phyloP scores from a whole-genome alignment of 148 eudicot genomes.

The Fagopyrum homotropicum region DNA sequence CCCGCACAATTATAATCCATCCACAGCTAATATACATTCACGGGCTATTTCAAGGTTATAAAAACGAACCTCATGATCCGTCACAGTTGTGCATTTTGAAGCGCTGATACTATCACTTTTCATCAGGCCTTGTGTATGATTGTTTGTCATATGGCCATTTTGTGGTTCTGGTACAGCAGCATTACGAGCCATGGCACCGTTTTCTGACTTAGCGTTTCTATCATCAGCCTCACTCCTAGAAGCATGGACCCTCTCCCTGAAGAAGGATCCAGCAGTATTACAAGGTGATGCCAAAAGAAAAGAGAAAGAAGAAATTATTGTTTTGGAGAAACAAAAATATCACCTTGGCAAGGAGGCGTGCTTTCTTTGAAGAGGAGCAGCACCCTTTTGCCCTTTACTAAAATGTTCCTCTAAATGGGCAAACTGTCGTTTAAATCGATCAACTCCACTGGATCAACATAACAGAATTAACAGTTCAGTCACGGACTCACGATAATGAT shows the following conservation, averaged over 20 bases:
- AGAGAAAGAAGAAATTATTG: not conserved
- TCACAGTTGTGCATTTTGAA: conserved; percentile 42
- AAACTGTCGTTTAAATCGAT: conserved; percentile 85
- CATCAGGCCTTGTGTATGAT: conserved; percentile 41
- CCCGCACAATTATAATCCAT: not conserved
- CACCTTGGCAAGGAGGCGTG: conserved; percentile 96
- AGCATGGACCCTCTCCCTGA: conserved; percentile 67
- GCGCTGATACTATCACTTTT: conserved; percentile 77
- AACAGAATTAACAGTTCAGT: conserved; percentile 5
- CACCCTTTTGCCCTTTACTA: conserved; percentile 54
- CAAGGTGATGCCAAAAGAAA: conserved; percentile 6
- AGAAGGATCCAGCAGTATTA: not conserved
- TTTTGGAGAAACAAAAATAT: not conserved
- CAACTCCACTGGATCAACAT: conserved; percentile 62
- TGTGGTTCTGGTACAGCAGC: conserved; percentile 22
- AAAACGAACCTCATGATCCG: conserved; percentile 28
- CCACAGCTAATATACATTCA: not conserved
- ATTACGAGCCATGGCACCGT: conserved; percentile 29
- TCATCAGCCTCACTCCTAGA: conserved; percentile 43
- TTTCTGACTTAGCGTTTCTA: conserved; percentile 29
- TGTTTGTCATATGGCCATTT: conserved; percentile 21
- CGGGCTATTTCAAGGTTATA: not conserved
- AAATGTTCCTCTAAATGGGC: conserved; percentile 76
- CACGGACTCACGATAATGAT: conserved; percentile 7
- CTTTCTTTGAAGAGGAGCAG: conserved; percentile 73